Base-by-base conservation (phyloP, 2,329 filamentous ascomycete species). In the Pyrenochaeta sp. region DNA sequence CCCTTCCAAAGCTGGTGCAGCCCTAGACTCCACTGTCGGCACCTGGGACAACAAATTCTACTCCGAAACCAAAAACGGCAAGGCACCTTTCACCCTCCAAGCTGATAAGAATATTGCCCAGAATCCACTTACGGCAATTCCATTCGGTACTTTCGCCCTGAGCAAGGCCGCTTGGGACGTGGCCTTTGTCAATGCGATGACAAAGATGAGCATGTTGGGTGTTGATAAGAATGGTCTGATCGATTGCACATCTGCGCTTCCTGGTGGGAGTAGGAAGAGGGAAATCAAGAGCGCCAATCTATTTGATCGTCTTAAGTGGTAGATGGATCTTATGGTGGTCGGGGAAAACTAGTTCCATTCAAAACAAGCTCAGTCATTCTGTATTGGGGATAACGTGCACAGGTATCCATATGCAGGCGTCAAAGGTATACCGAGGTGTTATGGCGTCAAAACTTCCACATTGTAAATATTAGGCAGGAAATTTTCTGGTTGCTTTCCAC, bases 41-140 rank as follows among this genome's bases (percentile, higher is more conserved):
- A 49, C 60, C 14, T 77, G 75, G 75, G 74, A 77, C 48, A 68
- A 68, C 44, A 70, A 66, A 17, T 77, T 63, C 60, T 77, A 75
- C 53, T 49, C 51, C 2, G 70, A 77, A 50, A 76, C 72, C 1
- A 59, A 65, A 29, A 51, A 37, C 1, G 64, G 65, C 4, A 63
- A 45, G 14, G 71, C 72, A 2, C 72, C 74, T 0, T 71, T 69
- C 27, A 72, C 65, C 0, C 54, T 75, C 0, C 54, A 56, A 5
- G 46, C 68, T 0, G 73, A 75, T 45, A 69, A 60, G 56, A 68
- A 62, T 30, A 37, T 75, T 14, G 63, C 69, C 0, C 57, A 64
- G 23, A 51, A 73, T 33, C 58, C 60, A 0, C 12, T 64, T 0
- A 69, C 67, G 1, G 50, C 51, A 1, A n/a, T 60, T 1, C 57